phyloP scores from a whole-genome alignment of 2,329 filamentous ascomycete genomes.

The Dactylellina cionopaga region DNA sequence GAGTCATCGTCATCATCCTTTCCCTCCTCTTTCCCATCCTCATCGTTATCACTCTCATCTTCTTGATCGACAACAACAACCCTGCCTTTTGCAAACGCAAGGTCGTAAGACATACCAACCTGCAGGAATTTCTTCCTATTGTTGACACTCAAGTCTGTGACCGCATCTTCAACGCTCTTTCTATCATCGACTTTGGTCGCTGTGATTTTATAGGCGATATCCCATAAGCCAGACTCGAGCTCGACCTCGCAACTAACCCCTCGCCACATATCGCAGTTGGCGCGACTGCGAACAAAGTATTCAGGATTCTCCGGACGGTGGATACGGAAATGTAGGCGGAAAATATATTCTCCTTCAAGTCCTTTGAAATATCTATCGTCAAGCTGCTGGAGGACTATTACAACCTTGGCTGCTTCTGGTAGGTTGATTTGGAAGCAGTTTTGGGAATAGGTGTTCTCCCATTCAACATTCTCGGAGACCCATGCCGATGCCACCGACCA shows the following conservation, averaged over 20 bases:
- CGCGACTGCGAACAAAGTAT: conserved; percentile 54
- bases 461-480: conserved; percentile 72
- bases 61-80: conserved; percentile 57
- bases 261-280: conserved; percentile 68
- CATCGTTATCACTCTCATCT: conserved; percentile 65
- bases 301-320: conserved; percentile 65
- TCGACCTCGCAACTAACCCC: conserved; percentile 80
- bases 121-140: conserved; percentile 77
- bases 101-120: conserved; percentile 75
- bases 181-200: conserved; percentile 68
- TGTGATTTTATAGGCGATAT: conserved; percentile 78
- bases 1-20: conserved; percentile 61
- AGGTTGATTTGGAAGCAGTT: conserved; percentile 70
- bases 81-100: conserved; percentile 74
- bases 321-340: conserved; percentile 67
- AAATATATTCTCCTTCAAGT: conserved; percentile 69
- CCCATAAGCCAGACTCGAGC: conserved; percentile 78
- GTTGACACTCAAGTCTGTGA: conserved; percentile 65
- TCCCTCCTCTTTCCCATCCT: conserved; percentile 61
- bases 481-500: conserved; percentile 71
- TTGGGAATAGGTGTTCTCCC: conserved; percentile 71
- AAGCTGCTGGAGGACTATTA: conserved; percentile 71
- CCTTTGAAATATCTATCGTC: conserved; percentile 72
- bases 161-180: conserved; percentile 72
- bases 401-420: conserved; percentile 68